phyloP scores from a whole-genome alignment of 805 yeast species.

The Candida tibetensis region DNA sequence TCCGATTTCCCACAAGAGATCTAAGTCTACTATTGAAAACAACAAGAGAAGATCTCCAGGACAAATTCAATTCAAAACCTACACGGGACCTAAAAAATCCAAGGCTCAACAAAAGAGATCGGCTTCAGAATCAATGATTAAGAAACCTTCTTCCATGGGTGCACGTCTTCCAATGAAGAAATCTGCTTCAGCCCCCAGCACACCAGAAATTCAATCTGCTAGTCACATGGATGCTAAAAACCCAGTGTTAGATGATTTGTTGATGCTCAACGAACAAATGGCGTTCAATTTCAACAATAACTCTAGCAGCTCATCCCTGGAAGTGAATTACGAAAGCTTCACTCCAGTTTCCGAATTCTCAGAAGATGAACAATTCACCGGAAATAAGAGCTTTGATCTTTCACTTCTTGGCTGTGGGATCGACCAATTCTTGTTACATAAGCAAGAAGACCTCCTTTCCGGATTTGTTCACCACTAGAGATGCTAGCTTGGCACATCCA shows the following conservation, averaged over 20 bases:
- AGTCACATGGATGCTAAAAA: slow-evolving; percentile 1
- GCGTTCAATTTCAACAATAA: slow-evolving; percentile 9
- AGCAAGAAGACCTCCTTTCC: slow-evolving; percentile 27
- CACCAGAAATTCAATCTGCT: slow-evolving; percentile 4
- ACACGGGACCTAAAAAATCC: slow-evolving; percentile 26
- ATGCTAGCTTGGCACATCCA: no score
- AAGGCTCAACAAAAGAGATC: slow-evolving; percentile 20
- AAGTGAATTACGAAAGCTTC: slow-evolving; percentile 10
- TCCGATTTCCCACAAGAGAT: slow-evolving; percentile 20
- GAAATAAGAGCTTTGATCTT: slow-evolving; percentile 15
- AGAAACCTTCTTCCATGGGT: neutral
- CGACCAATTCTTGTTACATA: slow-evolving; percentile 22
- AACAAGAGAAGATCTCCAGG: slow-evolving; percentile 18
- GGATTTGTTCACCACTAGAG: slow-evolving; percentile 17
- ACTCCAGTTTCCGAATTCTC: slow-evolving; percentile 25
- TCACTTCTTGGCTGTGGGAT: slow-evolving; percentile 17
- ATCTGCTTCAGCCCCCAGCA: slow-evolving; percentile 3
- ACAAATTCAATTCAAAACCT: slow-evolving; percentile 28
- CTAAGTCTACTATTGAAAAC: slow-evolving; percentile 24
- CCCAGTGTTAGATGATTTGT: slow-evolving; percentile 27
- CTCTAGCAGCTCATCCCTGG: slow-evolving; percentile 6
- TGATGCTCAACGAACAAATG: slow-evolving; percentile 26
- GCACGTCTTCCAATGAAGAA: neutral
- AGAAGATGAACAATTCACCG: slow-evolving; percentile 16
- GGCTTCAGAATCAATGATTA: slow-evolving; percentile 17